Conservation (phyloP, 129 eudicot genomes). For the Lactuca sativa region DNA sequence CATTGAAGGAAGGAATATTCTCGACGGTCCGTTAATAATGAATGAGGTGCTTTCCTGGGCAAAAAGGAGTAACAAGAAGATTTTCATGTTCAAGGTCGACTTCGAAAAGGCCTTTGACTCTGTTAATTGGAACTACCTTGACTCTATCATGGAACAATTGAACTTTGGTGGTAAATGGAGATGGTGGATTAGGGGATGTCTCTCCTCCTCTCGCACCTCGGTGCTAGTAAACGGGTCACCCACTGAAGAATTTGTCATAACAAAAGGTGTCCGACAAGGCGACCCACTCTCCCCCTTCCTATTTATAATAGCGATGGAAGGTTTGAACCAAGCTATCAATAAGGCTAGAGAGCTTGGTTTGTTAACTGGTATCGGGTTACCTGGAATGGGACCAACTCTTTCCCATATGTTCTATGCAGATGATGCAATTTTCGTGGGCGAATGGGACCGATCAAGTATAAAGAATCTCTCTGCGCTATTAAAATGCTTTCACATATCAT, state of each 20-base stretch:
- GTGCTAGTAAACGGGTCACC: background rate
- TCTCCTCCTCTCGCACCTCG: background rate
- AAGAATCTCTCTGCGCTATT: background rate
- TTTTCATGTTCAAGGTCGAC: too few species aligned
- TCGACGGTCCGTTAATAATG: too few species aligned
- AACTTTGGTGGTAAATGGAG: background rate
- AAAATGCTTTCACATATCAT: background rate
- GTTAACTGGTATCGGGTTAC: too few species aligned
- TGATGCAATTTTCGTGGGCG: background rate
- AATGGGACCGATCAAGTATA: too few species aligned
- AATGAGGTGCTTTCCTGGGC: background rate
- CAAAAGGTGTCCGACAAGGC: too few species aligned
- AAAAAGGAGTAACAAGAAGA: background rate
- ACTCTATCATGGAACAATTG: background rate
- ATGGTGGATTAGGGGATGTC: background rate
- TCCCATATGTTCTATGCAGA: background rate
- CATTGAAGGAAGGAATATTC: too few species aligned
- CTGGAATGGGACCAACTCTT: too few species aligned
- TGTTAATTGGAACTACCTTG: background rate
- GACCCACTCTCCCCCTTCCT: too few species aligned
- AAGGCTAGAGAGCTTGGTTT: too few species aligned
- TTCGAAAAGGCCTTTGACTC: too few species aligned
- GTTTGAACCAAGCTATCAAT: too few species aligned
- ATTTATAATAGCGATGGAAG: too few species aligned
- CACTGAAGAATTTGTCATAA: background rate